Evolutionary conservation across 306 rosid species (phyloP).

Genomic region (Medicago truncatula): MtrunA17r5.0-ANR NC_053048.1:3699501-3700000

Average conservation of each 20-base stretch:
- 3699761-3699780: too few relatives aligned
- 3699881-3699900: neutral
- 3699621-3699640: conserved; percentile 72
- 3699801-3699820: neutral
- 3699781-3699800: too few relatives aligned
- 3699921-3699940: too few relatives aligned
- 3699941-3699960: too few relatives aligned
- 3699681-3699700: neutral
- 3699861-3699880: neutral
- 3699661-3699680: neutral
- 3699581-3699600: conserved; percentile 67
- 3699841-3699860: neutral
- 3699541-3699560: conserved; percentile 79
- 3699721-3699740: too few relatives aligned
- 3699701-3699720: neutral
- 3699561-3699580: conserved; percentile 71
- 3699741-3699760: too few relatives aligned
- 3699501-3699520: conserved; percentile 51
- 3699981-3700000: too few relatives aligned
- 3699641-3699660: conserved; percentile 48
- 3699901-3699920: too few relatives aligned
- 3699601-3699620: conserved; percentile 65
- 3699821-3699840: neutral
- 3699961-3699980: too few relatives aligned
- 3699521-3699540: conserved; percentile 58